Conservation (phyloP, 2,329 filamentous ascomycete genomes). For the Pseudopyrenochaeta lycopersici region DNA sequence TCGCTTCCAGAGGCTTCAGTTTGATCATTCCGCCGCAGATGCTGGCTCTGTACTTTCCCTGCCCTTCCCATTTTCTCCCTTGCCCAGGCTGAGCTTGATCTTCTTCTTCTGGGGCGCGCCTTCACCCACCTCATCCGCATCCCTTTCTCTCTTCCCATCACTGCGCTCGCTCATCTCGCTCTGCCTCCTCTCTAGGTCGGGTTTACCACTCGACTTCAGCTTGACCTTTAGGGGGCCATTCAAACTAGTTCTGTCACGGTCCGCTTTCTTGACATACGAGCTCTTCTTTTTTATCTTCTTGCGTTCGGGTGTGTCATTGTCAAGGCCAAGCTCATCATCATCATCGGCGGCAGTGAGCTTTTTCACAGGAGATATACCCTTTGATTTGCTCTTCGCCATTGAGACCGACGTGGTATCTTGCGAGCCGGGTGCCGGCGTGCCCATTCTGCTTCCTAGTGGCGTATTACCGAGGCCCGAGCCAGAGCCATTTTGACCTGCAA, state of each 20-base stretch:
- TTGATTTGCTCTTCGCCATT: slow-evolving; percentile 39
- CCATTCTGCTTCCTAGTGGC: slow-evolving; percentile 54
- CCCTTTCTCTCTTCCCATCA: slow-evolving; percentile 46
- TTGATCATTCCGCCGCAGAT: not conserved
- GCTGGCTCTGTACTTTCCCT: slow-evolving; percentile 16
- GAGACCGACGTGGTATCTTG: slow-evolving; percentile 28
- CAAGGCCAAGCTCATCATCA: slow-evolving; percentile 44
- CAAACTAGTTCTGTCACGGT: slow-evolving; percentile 39
- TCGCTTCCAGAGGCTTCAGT: not conserved
- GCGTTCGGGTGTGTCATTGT: slow-evolving; percentile 54
- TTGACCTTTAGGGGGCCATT: slow-evolving; percentile 42
- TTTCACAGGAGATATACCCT: slow-evolving; percentile 46
- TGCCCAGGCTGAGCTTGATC: slow-evolving; percentile 44
- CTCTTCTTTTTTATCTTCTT: slow-evolving; percentile 62
- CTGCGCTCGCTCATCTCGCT: slow-evolving; percentile 40
- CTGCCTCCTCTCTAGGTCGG: slow-evolving; percentile 38
- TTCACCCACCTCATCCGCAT: slow-evolving; percentile 37
- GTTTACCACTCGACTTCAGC: slow-evolving; percentile 37
- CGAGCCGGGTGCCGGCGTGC: slow-evolving; percentile 50
- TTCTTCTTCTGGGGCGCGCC: slow-evolving; percentile 49
- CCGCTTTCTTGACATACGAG: slow-evolving; percentile 51
- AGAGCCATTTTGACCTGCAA: slow-evolving; percentile 48
- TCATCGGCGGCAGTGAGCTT: slow-evolving; percentile 32
- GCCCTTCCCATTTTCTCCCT: slow-evolving; percentile 13
- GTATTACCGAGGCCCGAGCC: slow-evolving; percentile 53